Conservation (phyloP, 495 filamentous ascomycete species). For the Daldinia vernicosa region DNA sequence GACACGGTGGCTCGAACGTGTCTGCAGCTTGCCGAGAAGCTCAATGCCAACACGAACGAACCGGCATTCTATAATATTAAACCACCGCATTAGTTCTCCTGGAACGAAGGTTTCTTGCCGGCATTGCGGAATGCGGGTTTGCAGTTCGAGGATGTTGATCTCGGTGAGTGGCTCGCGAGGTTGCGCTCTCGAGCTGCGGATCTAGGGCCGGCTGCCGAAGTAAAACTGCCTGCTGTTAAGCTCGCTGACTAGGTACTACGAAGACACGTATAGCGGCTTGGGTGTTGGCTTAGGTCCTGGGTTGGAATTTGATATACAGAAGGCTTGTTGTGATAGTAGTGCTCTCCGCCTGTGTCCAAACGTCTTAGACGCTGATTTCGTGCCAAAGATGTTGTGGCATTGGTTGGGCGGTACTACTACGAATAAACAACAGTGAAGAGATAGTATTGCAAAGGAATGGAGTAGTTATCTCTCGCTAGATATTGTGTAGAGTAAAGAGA, state of each 20-base stretch:
- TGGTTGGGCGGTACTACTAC: conserved; percentile 22
- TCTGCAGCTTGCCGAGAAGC: conserved; percentile 56
- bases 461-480: neutral
- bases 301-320: conserved; percentile 33
- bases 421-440: neutral
- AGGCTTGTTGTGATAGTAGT: conserved; percentile 36
- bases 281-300: conserved; percentile 15
- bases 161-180: conserved; percentile 56
- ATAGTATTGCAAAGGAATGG: neutral
- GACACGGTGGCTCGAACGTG: conserved; percentile 61
- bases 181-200: conserved; percentile 51
- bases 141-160: conserved; percentile 54
- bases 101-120: conserved; percentile 58
- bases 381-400: conserved; percentile 40
- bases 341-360: conserved; percentile 38
- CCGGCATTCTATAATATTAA: conserved; percentile 57
- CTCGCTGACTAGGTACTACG: conserved; percentile 59
- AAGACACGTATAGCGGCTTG: conserved; percentile 47
- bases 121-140: conserved; percentile 50
- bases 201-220: conserved; percentile 46
- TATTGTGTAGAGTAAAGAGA: neutral
- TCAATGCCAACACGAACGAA: conserved; percentile 14
- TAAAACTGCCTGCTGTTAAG: conserved; percentile 54
- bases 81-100: conserved; percentile 55
- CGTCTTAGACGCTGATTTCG: conserved; percentile 29